Conservation (phyloP, 305 asterid species). For the Salvia sclarea region DNA sequence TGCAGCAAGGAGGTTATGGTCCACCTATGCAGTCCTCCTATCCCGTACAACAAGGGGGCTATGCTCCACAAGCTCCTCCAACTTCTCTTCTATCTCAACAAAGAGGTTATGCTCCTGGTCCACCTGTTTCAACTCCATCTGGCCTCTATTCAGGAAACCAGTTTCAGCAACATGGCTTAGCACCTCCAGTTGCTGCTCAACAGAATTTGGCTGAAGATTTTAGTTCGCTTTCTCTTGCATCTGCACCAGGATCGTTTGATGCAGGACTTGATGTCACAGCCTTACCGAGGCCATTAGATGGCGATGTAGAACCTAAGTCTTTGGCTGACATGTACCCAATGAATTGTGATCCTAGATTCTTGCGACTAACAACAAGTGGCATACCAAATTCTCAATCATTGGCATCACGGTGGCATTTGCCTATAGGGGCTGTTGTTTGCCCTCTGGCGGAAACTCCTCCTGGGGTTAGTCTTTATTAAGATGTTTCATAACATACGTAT, state of each 20-base stretch:
- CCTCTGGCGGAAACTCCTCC: constrained; percentile 92
- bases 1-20: constrained; percentile 64
- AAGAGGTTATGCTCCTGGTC: constrained; percentile 71
- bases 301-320: constrained; percentile 68
- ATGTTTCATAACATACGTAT: neutral
- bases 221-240: constrained; percentile 84
- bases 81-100: constrained; percentile 56
- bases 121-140: constrained; percentile 50
- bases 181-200: constrained; percentile 62
- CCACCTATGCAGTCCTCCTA: constrained; percentile 52
- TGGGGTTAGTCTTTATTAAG: constrained; percentile 65
- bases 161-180: constrained; percentile 55
- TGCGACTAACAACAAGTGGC: constrained; percentile 84
- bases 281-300: constrained; percentile 94
- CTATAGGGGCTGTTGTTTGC: constrained; percentile 95
- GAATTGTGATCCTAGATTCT: constrained; percentile 77
- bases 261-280: constrained; percentile 70
- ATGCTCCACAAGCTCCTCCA: constrained; percentile 56
- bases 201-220: constrained; percentile 89
- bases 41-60: constrained; percentile 63
- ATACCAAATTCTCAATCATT: constrained; percentile 91
- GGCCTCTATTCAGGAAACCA: constrained; percentile 52
- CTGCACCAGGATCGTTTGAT: constrained; percentile 92
- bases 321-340: constrained; percentile 74
- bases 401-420: constrained; percentile 96